Conservation (phyloP, 2,329 filamentous ascomycete species). For the Penicillium sclerotiorum region DNA sequence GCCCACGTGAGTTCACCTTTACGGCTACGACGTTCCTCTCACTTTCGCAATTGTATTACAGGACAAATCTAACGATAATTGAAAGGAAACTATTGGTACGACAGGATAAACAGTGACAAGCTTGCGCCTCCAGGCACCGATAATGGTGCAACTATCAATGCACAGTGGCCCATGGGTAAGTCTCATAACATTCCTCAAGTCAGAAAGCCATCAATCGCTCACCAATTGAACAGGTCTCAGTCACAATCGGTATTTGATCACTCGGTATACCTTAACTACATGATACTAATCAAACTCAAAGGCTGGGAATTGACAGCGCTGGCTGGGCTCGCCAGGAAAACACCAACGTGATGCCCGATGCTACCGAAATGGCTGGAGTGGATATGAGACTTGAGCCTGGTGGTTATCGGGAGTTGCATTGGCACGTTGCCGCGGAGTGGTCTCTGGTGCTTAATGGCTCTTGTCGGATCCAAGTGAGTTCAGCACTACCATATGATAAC, state of each 20-base stretch:
- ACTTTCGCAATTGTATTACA: too few species aligned
- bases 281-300: constrained; percentile 10
- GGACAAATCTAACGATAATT: not conserved
- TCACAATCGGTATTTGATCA: constrained; percentile 44
- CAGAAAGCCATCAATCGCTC: too few species aligned
- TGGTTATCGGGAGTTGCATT: constrained; percentile 66
- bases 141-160: constrained; percentile 43
- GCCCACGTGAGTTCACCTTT: constrained; percentile 42
- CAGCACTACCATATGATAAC: not conserved
- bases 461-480: constrained; percentile 36
- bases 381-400: constrained; percentile 61
- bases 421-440: constrained; percentile 46
- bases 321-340: constrained; percentile 63
- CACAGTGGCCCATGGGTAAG: constrained; percentile 56
- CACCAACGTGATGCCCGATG: constrained; percentile 51
- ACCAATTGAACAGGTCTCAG: constrained; percentile 38
- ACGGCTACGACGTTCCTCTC: not conserved
- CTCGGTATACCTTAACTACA: not conserved
- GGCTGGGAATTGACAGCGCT: constrained; percentile 47
- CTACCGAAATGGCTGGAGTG: constrained; percentile 59
- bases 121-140: constrained; percentile 60
- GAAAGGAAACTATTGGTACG: constrained; percentile 50
- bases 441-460: constrained; percentile 43
- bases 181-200: not conserved
- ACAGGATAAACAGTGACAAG: constrained; percentile 58